phyloP scores from a whole-genome alignment of 140 eudicot genomes.

The Flaveria floridana region DNA sequence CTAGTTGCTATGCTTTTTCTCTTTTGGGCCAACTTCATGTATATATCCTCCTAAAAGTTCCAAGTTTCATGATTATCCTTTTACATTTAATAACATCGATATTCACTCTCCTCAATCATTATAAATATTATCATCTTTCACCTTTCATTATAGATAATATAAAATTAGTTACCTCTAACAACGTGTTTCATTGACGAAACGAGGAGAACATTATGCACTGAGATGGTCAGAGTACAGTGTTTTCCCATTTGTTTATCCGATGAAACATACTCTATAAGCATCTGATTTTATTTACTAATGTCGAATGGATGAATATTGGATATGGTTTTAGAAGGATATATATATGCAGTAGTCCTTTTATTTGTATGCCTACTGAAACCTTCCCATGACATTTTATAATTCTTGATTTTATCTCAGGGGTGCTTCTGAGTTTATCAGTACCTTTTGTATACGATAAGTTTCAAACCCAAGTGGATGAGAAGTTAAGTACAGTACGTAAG shows the following conservation, averaged over 20 bases:
- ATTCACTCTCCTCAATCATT: not conserved
- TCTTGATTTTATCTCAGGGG: conserved; percentile 44
- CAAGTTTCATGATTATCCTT: not conserved
- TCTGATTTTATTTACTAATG: not conserved
- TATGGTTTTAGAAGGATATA: not conserved
- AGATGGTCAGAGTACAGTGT: not conserved
- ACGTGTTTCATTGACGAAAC: not conserved
- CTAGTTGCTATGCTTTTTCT: conserved; percentile 3
- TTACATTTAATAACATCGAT: not conserved
- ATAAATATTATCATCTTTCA: not conserved
- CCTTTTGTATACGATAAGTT: conserved; percentile 75
- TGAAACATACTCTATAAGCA: not conserved
- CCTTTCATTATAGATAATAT: not conserved
- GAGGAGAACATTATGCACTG: too few species aligned
- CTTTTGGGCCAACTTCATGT: not conserved
- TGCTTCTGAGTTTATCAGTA: conserved; percentile 67
- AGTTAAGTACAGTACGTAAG: conserved; percentile 43
- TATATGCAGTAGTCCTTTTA: not conserved
- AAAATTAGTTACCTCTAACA: not conserved
- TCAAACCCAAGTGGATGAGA: conserved; percentile 68
- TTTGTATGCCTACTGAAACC: not conserved
- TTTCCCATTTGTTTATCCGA: not conserved
- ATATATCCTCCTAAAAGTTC: not conserved
- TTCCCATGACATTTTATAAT: conserved; percentile 9
- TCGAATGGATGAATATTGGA: not conserved